These are phyloP conservation scores for Monilinia fructicola DNA, from an alignment of 2,329 filamentous ascomycete genomes.

Conservation along the genomic window DNA sequence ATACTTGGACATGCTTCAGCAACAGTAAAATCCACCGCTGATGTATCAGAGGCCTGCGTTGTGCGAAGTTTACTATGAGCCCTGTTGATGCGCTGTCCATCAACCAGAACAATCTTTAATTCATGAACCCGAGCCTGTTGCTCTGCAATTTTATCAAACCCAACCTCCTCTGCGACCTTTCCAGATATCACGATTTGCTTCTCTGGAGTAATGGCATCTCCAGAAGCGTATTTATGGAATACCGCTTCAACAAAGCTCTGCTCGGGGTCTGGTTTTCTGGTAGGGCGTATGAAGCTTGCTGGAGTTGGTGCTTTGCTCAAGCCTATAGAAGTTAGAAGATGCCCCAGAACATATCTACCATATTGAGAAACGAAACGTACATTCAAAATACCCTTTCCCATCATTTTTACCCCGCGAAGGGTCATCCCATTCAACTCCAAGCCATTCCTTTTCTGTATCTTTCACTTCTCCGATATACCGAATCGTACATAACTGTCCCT, in stretches of 20 bases:
- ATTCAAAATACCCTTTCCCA: conserved; percentile 81
- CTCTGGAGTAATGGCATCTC: conserved; percentile 43
- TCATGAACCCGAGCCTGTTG: conserved; percentile 77
- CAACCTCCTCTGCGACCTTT: conserved; percentile 89
- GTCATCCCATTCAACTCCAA: conserved; percentile 98
- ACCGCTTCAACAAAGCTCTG: conserved; percentile 78
- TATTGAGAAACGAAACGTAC: conserved; percentile 51
- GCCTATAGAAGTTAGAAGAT: conserved; percentile 45
- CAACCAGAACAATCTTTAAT: conserved; percentile 77
- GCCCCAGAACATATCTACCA: neutral
- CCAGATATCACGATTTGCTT: conserved; percentile 67
- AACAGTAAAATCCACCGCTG: conserved; percentile 42
- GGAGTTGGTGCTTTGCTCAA: conserved; percentile 63
- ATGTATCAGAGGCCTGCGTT: neutral
- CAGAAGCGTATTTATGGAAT: conserved; percentile 77
- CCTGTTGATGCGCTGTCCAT: conserved; percentile 64
- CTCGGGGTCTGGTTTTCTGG: conserved; percentile 64
- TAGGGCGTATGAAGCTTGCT: conserved; percentile 84
- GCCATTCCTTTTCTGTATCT: conserved; percentile 68
- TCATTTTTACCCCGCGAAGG: conserved; percentile 83
- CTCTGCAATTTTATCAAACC: conserved; percentile 86
- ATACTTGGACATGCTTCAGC: conserved; percentile 62
- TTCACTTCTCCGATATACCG: conserved; percentile 76
- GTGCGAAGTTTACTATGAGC: conserved; percentile 34
- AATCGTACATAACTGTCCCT: conserved; percentile 76